phyloP scores from a whole-genome alignment of 2,329 filamentous ascomycete genomes.

The Purpureocillium lavendulum region DNA sequence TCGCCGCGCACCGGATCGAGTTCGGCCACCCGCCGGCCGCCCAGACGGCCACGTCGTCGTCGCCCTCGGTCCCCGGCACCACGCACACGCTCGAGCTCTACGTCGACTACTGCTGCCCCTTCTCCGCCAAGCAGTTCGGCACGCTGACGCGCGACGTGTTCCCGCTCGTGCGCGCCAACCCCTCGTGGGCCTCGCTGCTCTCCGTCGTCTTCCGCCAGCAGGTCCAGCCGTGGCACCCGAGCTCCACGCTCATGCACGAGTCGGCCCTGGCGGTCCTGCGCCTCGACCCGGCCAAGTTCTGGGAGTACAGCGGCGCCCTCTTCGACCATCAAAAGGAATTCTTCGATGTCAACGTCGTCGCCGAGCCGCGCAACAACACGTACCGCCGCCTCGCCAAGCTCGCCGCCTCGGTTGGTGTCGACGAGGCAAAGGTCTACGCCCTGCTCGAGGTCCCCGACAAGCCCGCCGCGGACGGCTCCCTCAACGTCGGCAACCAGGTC shows the following conservation, averaged over 20 bases:
- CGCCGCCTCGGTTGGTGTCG: conserved; percentile 59
- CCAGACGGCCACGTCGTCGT: conserved; percentile 6
- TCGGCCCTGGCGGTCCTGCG: conserved; percentile 73
- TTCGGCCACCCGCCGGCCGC: conserved; percentile 29
- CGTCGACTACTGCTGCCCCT: conserved; percentile 87
- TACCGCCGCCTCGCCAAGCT: conserved; percentile 72
- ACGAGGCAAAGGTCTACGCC: conserved; percentile 60
- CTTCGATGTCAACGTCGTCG: conserved; percentile 78
- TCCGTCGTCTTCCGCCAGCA: conserved; percentile 83
- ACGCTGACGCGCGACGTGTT: conserved; percentile 61
- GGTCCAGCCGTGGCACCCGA: conserved; percentile 92
- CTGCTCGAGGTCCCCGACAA: conserved; percentile 63
- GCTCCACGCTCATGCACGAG: conserved; percentile 73
- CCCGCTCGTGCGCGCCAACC: conserved; percentile 54
- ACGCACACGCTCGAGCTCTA: conserved; percentile 57
- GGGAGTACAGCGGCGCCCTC: conserved; percentile 64
- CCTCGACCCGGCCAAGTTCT: conserved; percentile 65
- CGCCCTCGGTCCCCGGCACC: conserved; percentile 30
- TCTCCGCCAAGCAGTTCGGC: conserved; percentile 61
- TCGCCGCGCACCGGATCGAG: conserved; percentile 61
- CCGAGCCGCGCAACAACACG: conserved; percentile 76
- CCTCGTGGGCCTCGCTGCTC: conserved; percentile 46
- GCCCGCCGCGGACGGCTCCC: conserved; percentile 53
- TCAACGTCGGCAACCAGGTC: conserved; percentile 75
- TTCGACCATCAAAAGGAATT: conserved; percentile 62